A percentile compares a stretch with the other conserved stretches of the same genome.
Conservation (phyloP, 805 yeast species). For the Nakazawaea wyomingensis region DNA sequence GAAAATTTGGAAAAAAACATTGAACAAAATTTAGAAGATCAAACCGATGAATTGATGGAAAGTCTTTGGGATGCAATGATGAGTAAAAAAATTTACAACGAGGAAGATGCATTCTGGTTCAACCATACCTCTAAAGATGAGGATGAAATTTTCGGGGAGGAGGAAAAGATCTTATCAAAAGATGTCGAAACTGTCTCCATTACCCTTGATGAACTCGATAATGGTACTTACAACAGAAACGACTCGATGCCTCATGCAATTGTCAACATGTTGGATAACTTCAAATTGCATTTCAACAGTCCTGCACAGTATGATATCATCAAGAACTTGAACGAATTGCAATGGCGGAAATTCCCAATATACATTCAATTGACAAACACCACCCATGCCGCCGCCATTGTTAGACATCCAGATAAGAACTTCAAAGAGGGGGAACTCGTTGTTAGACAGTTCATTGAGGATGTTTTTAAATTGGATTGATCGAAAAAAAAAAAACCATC, state of each 20-base stretch:
- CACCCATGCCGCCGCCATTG: slow-evolving; percentile 81
- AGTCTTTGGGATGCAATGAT: slow-evolving; percentile 57
- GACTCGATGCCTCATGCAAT: background rate
- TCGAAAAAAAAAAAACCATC: too few species aligned
- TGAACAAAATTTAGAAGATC: slow-evolving; percentile 47
- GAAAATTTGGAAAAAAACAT: slow-evolving; percentile 24
- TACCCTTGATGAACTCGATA: slow-evolving; percentile 15
- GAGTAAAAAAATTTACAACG: slow-evolving; percentile 18
- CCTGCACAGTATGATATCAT: slow-evolving; percentile 47
- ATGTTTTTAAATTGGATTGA: slow-evolving; percentile 27
- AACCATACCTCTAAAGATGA: slow-evolving; percentile 1
- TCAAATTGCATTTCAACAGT: slow-evolving; percentile 32
- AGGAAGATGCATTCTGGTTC: slow-evolving; percentile 19
- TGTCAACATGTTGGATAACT: slow-evolving; percentile 17
- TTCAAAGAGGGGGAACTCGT: slow-evolving; percentile 69
- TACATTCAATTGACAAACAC: slow-evolving; percentile 59
- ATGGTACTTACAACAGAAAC: background rate
- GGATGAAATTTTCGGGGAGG: background rate
- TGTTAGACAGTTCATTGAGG: slow-evolving; percentile 56
- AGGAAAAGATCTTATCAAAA: slow-evolving; percentile 11
- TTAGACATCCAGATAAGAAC: slow-evolving; percentile 48
- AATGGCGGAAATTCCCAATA: slow-evolving; percentile 70
- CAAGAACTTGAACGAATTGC: slow-evolving; percentile 47
- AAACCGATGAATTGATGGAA: slow-evolving; percentile 61
- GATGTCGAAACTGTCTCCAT: slow-evolving; percentile 13